A percentile compares a stretch with the other conserved stretches of the same genome.
phyloP scores from a whole-genome alignment of 2,329 filamentous ascomycete genomes.

The Lasiodiplodia sp. region DNA sequence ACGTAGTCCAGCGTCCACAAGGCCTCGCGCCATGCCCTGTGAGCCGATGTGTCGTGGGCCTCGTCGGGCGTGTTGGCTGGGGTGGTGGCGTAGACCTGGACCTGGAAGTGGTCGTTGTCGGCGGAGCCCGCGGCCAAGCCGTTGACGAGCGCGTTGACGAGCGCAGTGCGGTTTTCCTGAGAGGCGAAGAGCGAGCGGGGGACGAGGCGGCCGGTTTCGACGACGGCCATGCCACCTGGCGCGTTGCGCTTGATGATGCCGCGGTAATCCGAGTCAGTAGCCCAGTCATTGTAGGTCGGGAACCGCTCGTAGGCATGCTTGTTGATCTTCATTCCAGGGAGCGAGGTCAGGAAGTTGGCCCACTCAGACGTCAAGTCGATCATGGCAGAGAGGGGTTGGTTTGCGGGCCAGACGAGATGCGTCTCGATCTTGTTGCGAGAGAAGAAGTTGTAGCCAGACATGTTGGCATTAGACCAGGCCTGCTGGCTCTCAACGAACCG shows the following conservation, averaged over 20 bases:
- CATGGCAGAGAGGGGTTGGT: conserved; percentile 37
- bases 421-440: conserved; percentile 42
- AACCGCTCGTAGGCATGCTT: conserved; percentile 45
- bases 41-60: conserved; percentile 41
- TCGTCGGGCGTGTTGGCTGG: conserved; percentile 41
- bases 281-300: conserved; percentile 42
- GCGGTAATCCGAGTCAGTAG: conserved; percentile 37
- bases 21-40: conserved; percentile 43
- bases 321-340: conserved; percentile 43
- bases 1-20: conserved; percentile 38
- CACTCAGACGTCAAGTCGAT: conserved; percentile 41
- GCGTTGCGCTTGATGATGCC: conserved; percentile 44
- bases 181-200: conserved; percentile 40
- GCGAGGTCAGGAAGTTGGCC: conserved; percentile 41
- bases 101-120: conserved; percentile 8
- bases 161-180: conserved; percentile 33
- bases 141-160: conserved; percentile 42
- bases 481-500: conserved; percentile 43
- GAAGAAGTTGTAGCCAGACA: conserved; percentile 48
- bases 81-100: conserved; percentile 46
- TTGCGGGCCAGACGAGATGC: conserved; percentile 42
- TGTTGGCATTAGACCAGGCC: conserved; percentile 39
- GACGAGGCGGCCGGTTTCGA: conserved; percentile 44
- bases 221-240: conserved; percentile 44
- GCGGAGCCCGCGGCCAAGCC: conserved; percentile 36